Evolutionary conservation across 345 rosid genomes (phyloP), one percentile per base, ranked within the genome.

Genomic region (Hibiscus mutabilis): DNA sequence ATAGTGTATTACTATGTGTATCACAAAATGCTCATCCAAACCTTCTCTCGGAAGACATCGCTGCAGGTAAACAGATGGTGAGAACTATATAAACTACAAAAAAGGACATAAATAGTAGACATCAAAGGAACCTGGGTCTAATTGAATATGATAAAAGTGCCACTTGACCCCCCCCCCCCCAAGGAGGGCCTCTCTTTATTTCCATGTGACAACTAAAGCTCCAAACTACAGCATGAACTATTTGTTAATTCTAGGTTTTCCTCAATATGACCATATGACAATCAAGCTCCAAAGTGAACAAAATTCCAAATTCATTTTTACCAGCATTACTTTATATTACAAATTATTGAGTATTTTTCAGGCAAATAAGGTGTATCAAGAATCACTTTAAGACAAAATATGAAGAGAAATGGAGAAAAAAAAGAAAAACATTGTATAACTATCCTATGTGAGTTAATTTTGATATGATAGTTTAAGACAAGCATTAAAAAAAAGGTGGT

Each of bases 11-110:
- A 92, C 99, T 96, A 77, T 86, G 84, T 90, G 95, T 74, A 94
- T 91, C 27, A 82, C 80, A 79, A 94, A 88, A 83, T 86, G 91
- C 78, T 94, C 98, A 58, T 91, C 97, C 92, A 91, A 81, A 62
- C 85, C 86, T 73, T 86, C 97, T 4, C 83, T 83, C 5, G 93
- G 85, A 77, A 94, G 91, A 81, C 98, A 94, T 81, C 98, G 84
- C 98, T 94, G 89, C 53, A 74, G 72, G 60, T 53, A 11, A 52
- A 51, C 49, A 35, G 21, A 55, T 4, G 18, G 33, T 18, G 29
- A 63, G 42, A 52, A 21, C 70, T 25, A 33, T 60, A 40, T 3
- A 24, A 73, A 51, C 21, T n/a, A 49, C 10, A 18, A 18, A 14
- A 72, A 49, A 42, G 33, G 22, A 9, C 10, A 33, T 5, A 31